Percentiles rank a stretch among this genome's conserved stretches.
Evolutionary conservation across 768 basidiomycete species (phyloP).

Genomic region (Lanmaoa rubissima): DNA sequence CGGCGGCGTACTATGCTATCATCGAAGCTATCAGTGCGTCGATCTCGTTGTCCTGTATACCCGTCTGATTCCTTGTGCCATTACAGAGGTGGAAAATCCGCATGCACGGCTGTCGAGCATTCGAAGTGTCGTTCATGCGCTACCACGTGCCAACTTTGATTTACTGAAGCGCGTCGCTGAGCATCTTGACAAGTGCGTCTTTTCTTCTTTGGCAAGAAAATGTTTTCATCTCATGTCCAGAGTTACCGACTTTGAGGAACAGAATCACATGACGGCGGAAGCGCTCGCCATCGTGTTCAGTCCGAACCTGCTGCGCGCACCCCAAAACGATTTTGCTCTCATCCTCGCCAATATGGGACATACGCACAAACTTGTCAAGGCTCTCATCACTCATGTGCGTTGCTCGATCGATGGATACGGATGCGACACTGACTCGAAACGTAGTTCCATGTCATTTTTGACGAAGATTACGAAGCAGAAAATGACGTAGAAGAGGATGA

Average conservation of each 20-base stretch:
- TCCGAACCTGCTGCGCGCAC: slow-evolving; percentile 74
- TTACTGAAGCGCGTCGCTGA: slow-evolving; percentile 76
- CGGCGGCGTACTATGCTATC: slow-evolving; percentile 61
- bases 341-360: slow-evolving; percentile 80
- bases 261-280: slow-evolving; percentile 88
- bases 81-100: slow-evolving; percentile 65
- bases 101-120: slow-evolving; percentile 63
- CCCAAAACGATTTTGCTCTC: slow-evolving; percentile 73
- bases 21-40: slow-evolving; percentile 69
- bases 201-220: background rate
- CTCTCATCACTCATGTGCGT: slow-evolving; percentile 73
- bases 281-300: slow-evolving; percentile 85
- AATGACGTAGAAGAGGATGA: slow-evolving; percentile 63
- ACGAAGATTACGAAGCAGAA: slow-evolving; percentile 58
- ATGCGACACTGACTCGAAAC: slow-evolving; percentile 3
- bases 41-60: background rate
- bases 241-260: slow-evolving; percentile 85
- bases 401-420: background rate
- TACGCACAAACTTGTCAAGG: slow-evolving; percentile 72
- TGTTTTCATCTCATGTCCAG: slow-evolving; percentile 34
- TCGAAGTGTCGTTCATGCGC: slow-evolving; percentile 61
- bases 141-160: slow-evolving; percentile 75
- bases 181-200: slow-evolving; percentile 71
- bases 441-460: slow-evolving; percentile 70
- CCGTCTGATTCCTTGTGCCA: slow-evolving; percentile 2